Evolutionary conservation across 345 rosid species (phyloP), one percentile per base, ranked within the genome.

Genomic region (Eucalyptus victrix): DNA sequence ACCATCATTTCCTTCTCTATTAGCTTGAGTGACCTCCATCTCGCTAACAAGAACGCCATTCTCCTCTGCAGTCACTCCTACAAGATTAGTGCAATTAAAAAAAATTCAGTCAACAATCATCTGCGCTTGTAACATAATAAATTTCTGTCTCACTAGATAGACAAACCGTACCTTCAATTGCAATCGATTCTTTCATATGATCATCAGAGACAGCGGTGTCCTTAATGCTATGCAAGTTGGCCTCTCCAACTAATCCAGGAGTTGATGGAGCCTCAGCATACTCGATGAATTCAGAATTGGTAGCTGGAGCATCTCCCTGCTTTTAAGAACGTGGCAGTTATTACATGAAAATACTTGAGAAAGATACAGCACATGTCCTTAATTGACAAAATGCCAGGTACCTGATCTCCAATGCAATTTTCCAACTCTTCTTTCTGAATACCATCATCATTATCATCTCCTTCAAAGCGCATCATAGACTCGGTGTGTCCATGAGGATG

Each of bases 251-350:
- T 91, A 96, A 91, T 89, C 97, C 98, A 90, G 99, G 99, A 89
- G 99, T 97, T 87, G 95, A 93, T 86, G 98, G 98, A 91, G 98
- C 99, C 92, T 97, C 96, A 28, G 98, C 98, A 92, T 94, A 94
- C 90, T 95, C 99, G 12, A 86, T 21, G 83, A 88, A 88, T 90
- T 96, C 97, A 91, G 94, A 92, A 92, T 89, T 87, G 91, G 91
- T 90, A 87, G 58, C 90, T 65, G 88, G 90, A 91, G 87, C 94
- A 89, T 91, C 96, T 90, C 90, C 90, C 99, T 97, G 93, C 83
- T 89, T 50, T 90, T 89, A 92, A 87, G 88, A 40, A 21, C 12
- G 30, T 76, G 9, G 83, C 83, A 76, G 47, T 76, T 76, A 76
- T 76, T 76, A 37, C 28, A 21, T 37, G 28, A 72, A 37, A 37